These are phyloP conservation scores for Nyssa sinensis DNA, from an alignment of 148 eudicot genomes.

Conservation along the genomic window DNA sequence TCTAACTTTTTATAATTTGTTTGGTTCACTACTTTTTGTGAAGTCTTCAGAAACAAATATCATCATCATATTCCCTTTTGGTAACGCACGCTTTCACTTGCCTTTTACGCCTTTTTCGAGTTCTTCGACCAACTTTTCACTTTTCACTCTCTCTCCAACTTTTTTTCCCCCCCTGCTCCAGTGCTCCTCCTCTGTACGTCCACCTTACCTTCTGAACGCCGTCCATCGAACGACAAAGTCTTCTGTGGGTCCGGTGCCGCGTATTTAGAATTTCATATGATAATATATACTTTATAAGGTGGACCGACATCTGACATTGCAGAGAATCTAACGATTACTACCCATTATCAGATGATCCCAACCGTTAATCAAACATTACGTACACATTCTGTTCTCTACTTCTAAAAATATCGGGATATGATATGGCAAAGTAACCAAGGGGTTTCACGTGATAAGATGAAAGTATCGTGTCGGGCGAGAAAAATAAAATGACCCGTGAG, in stretches of 20 bases:
- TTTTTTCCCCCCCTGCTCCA: too few species aligned
- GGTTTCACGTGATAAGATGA: background rate
- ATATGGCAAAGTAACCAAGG: background rate
- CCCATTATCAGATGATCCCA: background rate
- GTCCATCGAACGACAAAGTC: too few species aligned
- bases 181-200: too few species aligned
- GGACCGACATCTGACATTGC: too few species aligned
- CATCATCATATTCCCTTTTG: slow-evolving; percentile 38
- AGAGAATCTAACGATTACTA: background rate
- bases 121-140: slow-evolving; percentile 11
- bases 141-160: background rate
- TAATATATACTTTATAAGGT: too few species aligned
- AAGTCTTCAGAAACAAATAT: background rate
- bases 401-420: background rate
- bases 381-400: background rate
- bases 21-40: background rate
- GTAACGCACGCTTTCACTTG: slow-evolving; percentile 51
- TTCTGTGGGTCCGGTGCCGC: too few species aligned
- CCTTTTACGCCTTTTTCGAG: slow-evolving; percentile 43
- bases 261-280: too few species aligned
- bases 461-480: background rate
- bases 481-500: background rate
- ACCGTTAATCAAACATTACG: background rate
- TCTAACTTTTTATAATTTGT: background rate
- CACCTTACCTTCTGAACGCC: too few species aligned